Evolutionary conservation across 257 asterid species (phyloP).

Genomic region (Capsicum rhomboideum): DNA sequence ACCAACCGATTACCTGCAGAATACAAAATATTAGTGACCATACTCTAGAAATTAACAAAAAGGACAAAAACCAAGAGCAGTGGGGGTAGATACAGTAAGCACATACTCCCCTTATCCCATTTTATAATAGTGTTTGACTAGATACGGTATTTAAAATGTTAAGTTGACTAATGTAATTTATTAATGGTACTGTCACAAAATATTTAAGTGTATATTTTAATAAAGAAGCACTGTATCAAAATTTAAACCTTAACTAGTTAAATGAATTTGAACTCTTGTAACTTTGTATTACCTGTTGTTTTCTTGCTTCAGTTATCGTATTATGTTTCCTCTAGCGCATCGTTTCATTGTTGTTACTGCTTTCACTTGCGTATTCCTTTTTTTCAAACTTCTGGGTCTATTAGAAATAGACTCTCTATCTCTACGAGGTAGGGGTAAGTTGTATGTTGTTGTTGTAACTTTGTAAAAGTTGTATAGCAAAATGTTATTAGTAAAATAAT

Average conservation of each 20-base stretch:
- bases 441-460: no score
- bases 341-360: no score
- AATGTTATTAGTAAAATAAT: background rate
- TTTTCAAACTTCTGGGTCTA: no score
- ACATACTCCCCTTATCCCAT: background rate
- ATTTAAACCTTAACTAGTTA: background rate
- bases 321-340: no score
- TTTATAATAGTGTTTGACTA: background rate
- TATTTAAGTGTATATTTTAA: background rate
- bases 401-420: no score
- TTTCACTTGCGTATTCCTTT: no score
- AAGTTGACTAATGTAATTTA: background rate
- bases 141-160: background rate
- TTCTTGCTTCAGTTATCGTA: no score
- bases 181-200: background rate
- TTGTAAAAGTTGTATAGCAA: background rate
- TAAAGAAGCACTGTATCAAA: background rate
- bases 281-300: no score
- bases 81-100: background rate
- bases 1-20: conserved; percentile 95
- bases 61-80: background rate
- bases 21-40: background rate
- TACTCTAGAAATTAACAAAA: conserved; percentile 7
- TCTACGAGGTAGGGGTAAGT: no score
- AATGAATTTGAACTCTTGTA: background rate